Percentiles rank a stretch among this genome's conserved stretches.
These are phyloP conservation scores for Fusarium marasasianum DNA, from an alignment of 2,329 filamentous ascomycete species.

Conservation along the genomic window DNA sequence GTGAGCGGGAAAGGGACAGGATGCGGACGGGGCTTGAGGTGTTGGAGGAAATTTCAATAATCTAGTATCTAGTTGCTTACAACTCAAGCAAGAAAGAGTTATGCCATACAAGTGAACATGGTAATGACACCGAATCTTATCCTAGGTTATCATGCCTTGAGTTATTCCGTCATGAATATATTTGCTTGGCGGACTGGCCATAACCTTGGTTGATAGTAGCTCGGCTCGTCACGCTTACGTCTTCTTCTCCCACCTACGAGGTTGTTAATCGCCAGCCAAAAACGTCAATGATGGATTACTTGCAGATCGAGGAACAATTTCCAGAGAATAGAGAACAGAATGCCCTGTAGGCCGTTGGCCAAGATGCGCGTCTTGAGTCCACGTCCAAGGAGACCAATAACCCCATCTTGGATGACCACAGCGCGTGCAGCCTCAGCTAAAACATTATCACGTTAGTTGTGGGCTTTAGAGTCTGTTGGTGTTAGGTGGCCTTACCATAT, in stretches of 20 bases:
- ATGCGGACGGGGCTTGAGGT: background rate
- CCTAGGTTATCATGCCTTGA: no score
- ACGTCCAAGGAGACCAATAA: slow-evolving; percentile 55
- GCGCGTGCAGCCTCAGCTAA: slow-evolving; percentile 54
- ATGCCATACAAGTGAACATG: background rate
- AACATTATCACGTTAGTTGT: background rate
- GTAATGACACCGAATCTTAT: background rate
- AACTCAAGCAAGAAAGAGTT: background rate
- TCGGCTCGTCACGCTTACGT: background rate
- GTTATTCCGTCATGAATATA: background rate
- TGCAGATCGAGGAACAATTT: slow-evolving; percentile 59
- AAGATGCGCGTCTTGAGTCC: slow-evolving; percentile 58
- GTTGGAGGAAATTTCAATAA: background rate
- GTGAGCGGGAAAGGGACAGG: background rate
- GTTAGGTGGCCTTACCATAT: slow-evolving; percentile 48
- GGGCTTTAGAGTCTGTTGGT: accelerated
- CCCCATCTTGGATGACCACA: slow-evolving; percentile 53
- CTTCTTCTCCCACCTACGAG: slow-evolving; percentile 4
- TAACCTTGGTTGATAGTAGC: no score
- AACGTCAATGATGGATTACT: slow-evolving; percentile 28
- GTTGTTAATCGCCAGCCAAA: accelerated
- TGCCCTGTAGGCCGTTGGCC: slow-evolving; percentile 58
- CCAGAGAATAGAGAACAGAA: slow-evolving; percentile 60
- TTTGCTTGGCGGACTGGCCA: background rate
- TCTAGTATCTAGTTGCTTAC: background rate